A percentile compares a stretch with the other conserved stretches of the same genome.
These are phyloP conservation scores for Solidago caesia DNA, from an alignment of 129 eudicot genomes.

Conservation along the genomic window DNA sequence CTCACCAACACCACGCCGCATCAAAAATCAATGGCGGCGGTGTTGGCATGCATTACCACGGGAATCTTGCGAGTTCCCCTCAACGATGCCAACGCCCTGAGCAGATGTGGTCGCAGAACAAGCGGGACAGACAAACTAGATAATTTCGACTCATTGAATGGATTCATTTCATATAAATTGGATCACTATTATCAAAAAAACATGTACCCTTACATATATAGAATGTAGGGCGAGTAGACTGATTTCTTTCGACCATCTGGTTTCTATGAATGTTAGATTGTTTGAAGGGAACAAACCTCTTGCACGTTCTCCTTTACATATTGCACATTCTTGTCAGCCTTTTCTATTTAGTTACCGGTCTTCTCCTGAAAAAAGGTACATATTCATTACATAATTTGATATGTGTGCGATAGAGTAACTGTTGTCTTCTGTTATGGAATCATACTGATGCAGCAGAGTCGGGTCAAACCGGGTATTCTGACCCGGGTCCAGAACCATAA, in stretches of 20 bases:
- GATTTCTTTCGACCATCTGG: background rate
- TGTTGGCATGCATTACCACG: too few relatives aligned
- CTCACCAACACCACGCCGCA: too few relatives aligned
- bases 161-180: too few relatives aligned
- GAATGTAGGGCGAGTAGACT: background rate
- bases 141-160: too few relatives aligned
- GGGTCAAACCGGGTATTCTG: too few relatives aligned
- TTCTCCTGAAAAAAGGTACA: constrained; percentile 46
- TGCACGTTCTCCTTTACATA: constrained; percentile 47
- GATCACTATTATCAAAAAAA: background rate
- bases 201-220: background rate
- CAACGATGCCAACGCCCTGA: too few relatives aligned
- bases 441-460: too few relatives aligned
- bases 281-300: constrained; percentile 33
- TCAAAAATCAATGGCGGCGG: too few relatives aligned
- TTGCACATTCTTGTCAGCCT: constrained; percentile 43
- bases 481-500: too few relatives aligned
- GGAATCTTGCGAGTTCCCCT: too few relatives aligned
- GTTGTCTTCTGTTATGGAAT: background rate
- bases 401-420: background rate
- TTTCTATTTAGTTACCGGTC: constrained; percentile 39
- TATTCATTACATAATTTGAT: background rate
- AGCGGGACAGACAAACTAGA: too few relatives aligned
- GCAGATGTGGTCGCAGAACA: too few relatives aligned
- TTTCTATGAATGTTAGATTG: background rate